Evolutionary conservation across 495 filamentous ascomycete species (phyloP), one percentile per base, ranked within the genome.

Genomic region (Rostrohypoxylon terebratum): DNA sequence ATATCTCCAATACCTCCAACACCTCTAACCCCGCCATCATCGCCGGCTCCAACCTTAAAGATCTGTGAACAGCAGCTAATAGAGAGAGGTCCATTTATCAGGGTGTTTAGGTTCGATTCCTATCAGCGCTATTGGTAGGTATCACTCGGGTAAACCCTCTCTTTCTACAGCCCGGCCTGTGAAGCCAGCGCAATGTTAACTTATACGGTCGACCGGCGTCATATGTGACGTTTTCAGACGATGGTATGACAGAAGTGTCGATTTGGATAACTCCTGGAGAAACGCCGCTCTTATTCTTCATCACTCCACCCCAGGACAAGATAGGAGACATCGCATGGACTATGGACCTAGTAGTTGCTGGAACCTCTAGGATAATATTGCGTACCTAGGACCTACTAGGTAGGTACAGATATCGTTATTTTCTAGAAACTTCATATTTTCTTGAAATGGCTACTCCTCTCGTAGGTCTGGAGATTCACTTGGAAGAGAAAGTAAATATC

Each of bases 1-100:
- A 64, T 34, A 63, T 23, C 58, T 23, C 40, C 45, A 62, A n/a
- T n/a, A 63, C 16, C 58, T 23, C 48, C 51, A 61, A 64, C 23
- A 63, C 16, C 58, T 23, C 40, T 36, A 62, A 65, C 45, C 34
- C 10, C 54, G n/a, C 64, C 53, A 55, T 36, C 65, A 61, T 68
- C 70, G 28, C 31, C 70, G 38, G 16, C 23, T 54, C 7, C 25
- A 58, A 63, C 54, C 25, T 59, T 68, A 68, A n/a, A n/a, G 64
- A 72, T 72, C 70, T 55, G 33, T 54, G 45, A 68, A 59, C 40
- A 18, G 51, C 25, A n/a, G n/a, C n/a, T n/a, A n/a, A n/a, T n/a
- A n/a, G n/a, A n/a, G n/a, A n/a, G n/a, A n/a, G n/a, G n/a, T n/a
- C n/a, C n/a, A n/a, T n/a, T n/a, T n/a, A n/a, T n/a, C n/a, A n/a